These are phyloP conservation scores for Maudiozyma serrabonitensis DNA, from an alignment of 805 yeast genomes.

Conservation along the genomic window DNA sequence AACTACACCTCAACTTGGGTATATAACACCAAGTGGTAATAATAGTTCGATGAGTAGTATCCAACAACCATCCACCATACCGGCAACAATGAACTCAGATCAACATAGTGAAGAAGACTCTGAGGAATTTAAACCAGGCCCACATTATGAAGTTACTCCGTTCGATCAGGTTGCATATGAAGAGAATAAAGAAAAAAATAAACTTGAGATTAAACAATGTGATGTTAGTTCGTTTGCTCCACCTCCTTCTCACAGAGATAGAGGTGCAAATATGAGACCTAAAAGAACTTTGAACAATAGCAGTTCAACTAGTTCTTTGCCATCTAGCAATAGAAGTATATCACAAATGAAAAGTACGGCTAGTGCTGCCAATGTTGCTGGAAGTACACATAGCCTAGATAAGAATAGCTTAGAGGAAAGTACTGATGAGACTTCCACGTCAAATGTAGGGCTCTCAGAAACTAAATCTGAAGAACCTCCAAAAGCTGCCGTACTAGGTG, in stretches of 20 bases:
- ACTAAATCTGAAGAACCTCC: slow-evolving; percentile 12
- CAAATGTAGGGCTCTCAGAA: no score
- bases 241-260: slow-evolving; percentile 26
- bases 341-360: neutral
- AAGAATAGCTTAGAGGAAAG: neutral
- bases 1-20: neutral
- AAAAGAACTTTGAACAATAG: neutral
- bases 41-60: neutral
- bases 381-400: neutral
- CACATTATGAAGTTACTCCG: slow-evolving; percentile 14
- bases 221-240: slow-evolving; percentile 19
- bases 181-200: slow-evolving; percentile 6
- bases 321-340: neutral
- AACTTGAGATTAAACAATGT: slow-evolving; percentile 6
- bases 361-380: neutral
- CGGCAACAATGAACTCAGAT: neutral
- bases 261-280: slow-evolving; percentile 3
- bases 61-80: slow-evolving; percentile 1
- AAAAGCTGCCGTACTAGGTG: slow-evolving; percentile 30
- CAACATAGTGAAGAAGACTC: neutral
- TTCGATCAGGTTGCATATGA: slow-evolving; percentile 10
- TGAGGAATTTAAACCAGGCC: slow-evolving; percentile 2
- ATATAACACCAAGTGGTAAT: neutral
- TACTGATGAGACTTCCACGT: neutral
- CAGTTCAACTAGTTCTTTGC: neutral